Evolutionary conservation across 2,329 filamentous ascomycete genomes (phyloP).

Genomic region (Monosporascus sp.): DNA sequence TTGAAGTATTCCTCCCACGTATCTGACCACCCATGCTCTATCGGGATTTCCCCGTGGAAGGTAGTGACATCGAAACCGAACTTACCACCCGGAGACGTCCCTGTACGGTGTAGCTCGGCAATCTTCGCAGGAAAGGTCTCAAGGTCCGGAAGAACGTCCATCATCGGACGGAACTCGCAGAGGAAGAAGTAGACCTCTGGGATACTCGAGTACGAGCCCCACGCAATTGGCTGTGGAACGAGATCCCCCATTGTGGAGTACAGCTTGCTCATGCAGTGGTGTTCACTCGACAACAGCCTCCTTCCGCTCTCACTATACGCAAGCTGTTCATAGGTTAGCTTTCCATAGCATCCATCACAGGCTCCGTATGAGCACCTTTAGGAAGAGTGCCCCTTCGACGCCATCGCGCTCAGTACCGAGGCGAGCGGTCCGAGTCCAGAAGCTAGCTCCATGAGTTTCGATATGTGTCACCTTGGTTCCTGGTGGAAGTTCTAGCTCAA

Average conservation of each 20-base stretch:
- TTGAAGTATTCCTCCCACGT: constrained; percentile 17
- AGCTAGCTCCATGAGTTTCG: constrained; percentile 10
- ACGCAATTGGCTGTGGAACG: constrained; percentile 7
- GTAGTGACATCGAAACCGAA: constrained; percentile 13
- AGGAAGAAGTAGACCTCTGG: constrained; percentile 13
- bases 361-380: constrained; percentile 9
- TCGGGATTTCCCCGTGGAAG: constrained; percentile 14
- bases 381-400: constrained; percentile 5
- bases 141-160: constrained; percentile 2
- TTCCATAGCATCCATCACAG: neutral
- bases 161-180: constrained; percentile 15
- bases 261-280: constrained; percentile 7
- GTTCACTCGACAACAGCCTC: constrained; percentile 12
- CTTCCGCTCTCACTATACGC: constrained; percentile 7
- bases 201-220: constrained; percentile 8
- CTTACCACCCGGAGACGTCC: neutral
- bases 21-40: constrained; percentile 9
- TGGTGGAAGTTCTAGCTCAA: constrained; percentile 6
- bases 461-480: constrained; percentile 4
- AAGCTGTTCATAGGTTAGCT: constrained; percentile 3
- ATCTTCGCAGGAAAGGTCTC: constrained; percentile 2
- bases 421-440: constrained; percentile 18
- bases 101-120: constrained; percentile 8
- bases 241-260: constrained; percentile 3
- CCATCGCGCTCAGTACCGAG: constrained; percentile 7